These are phyloP conservation scores for Croton laevigatus DNA, from an alignment of 441 rosid genomes.

Conservation along the genomic window DNA sequence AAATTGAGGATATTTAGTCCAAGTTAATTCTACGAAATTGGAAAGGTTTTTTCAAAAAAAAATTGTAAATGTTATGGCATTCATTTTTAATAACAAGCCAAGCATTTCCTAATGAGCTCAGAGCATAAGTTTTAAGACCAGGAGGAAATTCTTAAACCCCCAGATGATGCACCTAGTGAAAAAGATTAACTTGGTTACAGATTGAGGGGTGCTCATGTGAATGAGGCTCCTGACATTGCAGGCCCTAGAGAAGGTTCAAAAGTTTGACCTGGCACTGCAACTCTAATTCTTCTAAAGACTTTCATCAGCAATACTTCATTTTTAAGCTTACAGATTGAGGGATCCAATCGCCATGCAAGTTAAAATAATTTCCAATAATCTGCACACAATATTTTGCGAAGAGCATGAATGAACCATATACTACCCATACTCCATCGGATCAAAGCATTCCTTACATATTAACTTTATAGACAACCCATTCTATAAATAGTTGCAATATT, in stretches of 20 bases:
- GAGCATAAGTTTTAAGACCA: neutral
- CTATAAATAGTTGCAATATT: neutral
- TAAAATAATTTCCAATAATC: neutral
- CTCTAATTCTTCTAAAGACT: neutral
- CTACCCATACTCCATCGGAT: neutral
- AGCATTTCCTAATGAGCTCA: neutral
- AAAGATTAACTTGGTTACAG: neutral
- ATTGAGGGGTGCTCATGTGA: neutral
- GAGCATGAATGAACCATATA: too few species aligned
- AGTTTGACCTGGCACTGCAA: neutral
- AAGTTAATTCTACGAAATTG: neutral
- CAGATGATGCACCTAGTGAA: neutral
- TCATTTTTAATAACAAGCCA: neutral
- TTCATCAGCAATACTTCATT: neutral
- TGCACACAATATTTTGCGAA: too few species aligned
- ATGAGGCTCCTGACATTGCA: neutral
- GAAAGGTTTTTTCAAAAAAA: too few species aligned
- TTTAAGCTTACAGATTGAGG: too few species aligned
- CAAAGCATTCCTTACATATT: neutral
- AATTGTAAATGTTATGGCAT: too few species aligned
- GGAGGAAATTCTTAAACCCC: neutral
- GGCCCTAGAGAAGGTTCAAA: neutral
- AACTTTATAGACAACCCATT: neutral
- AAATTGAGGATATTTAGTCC: neutral
- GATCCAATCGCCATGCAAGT: too few species aligned